These are phyloP conservation scores for Haplographium delicatum DNA, from an alignment of 495 filamentous ascomycete genomes.

Conservation along the genomic window DNA sequence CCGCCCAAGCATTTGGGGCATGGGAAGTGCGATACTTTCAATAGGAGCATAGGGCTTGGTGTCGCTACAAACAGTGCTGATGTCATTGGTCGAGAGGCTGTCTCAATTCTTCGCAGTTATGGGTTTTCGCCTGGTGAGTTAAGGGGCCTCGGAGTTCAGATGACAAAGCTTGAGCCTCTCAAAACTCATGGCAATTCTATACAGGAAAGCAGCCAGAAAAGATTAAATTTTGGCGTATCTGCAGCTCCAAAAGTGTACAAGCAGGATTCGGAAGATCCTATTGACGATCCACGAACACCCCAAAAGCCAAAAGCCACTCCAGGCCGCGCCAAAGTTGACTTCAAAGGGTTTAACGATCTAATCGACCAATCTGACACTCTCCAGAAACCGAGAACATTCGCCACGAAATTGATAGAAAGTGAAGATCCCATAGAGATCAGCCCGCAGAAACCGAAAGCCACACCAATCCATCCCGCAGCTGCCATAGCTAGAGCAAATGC, in stretches of 20 bases:
- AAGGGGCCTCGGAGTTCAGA: slow-evolving; percentile 81
- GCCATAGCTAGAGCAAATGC: slow-evolving; percentile 48
- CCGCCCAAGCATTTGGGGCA: slow-evolving; percentile 93
- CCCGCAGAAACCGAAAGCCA: slow-evolving; percentile 55
- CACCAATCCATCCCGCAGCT: slow-evolving; percentile 44
- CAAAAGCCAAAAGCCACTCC: slow-evolving; percentile 24
- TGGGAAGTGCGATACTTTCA: slow-evolving; percentile 90
- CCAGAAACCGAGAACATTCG: slow-evolving; percentile 10
- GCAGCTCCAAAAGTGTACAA: slow-evolving; percentile 10
- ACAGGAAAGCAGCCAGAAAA: slow-evolving; percentile 55
- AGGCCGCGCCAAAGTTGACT: slow-evolving; percentile 22
- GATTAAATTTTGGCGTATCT: slow-evolving; percentile 20
- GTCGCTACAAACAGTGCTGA: slow-evolving; percentile 72
- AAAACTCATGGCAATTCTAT: slow-evolving; percentile 36
- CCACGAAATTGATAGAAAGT: slow-evolving; percentile 2
- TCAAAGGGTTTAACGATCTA: slow-evolving; percentile 15
- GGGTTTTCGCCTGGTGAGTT: slow-evolving; percentile 85
- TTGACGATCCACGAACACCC: slow-evolving; percentile 26
- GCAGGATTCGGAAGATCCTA: slow-evolving; percentile 19
- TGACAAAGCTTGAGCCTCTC: slow-evolving; percentile 83
- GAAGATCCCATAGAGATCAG: slow-evolving; percentile 54
- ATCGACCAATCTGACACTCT: slow-evolving; percentile 26
- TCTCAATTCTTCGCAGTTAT: slow-evolving; percentile 76
- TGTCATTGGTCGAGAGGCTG: slow-evolving; percentile 68
- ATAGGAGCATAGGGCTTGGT: slow-evolving; percentile 77